phyloP scores from a whole-genome alignment of 768 basidiomycete genomes.

The Phlegmacium glaucopus region DNA sequence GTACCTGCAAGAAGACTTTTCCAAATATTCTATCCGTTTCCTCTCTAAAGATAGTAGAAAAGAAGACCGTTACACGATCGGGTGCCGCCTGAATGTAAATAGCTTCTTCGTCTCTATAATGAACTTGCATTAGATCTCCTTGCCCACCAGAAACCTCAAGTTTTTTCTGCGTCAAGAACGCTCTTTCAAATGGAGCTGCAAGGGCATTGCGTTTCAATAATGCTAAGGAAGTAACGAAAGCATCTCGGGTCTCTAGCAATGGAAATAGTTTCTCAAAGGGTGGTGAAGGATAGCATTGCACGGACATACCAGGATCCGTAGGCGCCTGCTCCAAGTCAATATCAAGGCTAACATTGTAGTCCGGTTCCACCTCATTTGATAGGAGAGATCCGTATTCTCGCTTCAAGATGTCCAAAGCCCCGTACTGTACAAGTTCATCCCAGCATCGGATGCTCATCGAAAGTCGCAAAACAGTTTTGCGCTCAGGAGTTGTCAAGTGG shows the following conservation, averaged over 20 bases:
- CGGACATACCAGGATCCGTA: slow-evolving; percentile 63
- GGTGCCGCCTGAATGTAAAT: slow-evolving; percentile 92
- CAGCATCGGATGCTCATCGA: slow-evolving; percentile 99
- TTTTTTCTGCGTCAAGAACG: slow-evolving; percentile 78
- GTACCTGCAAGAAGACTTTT: slow-evolving; percentile 95
- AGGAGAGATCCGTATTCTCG: slow-evolving; percentile 82
- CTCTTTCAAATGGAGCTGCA: slow-evolving; percentile 90
- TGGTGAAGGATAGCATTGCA: background rate
- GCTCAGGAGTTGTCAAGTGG: slow-evolving; percentile 84
- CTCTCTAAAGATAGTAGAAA: slow-evolving; percentile 94
- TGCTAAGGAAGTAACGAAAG: slow-evolving; percentile 77
- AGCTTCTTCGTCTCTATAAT: slow-evolving; percentile 96
- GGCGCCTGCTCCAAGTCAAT: slow-evolving; percentile 89
- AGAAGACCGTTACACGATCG: slow-evolving; percentile 97
- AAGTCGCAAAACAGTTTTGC: slow-evolving; percentile 76
- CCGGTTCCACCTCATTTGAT: slow-evolving; percentile 67
- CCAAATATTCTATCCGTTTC: slow-evolving; percentile 98
- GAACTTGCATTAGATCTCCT: slow-evolving; percentile 87
- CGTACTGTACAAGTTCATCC: slow-evolving; percentile 87
- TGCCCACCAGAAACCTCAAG: slow-evolving; percentile 73
- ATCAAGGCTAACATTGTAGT: slow-evolving; percentile 84
- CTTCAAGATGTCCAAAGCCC: slow-evolving; percentile 73
- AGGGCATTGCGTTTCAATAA: slow-evolving; percentile 91
- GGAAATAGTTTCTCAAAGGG: slow-evolving; percentile 1
- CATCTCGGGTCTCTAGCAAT: slow-evolving; percentile 68